Percentiles rank a stretch among this genome's conserved stretches.
phyloP scores from a whole-genome alignment of 176 grass and related monocot genomes.

The Oryza meyeriana region DNA sequence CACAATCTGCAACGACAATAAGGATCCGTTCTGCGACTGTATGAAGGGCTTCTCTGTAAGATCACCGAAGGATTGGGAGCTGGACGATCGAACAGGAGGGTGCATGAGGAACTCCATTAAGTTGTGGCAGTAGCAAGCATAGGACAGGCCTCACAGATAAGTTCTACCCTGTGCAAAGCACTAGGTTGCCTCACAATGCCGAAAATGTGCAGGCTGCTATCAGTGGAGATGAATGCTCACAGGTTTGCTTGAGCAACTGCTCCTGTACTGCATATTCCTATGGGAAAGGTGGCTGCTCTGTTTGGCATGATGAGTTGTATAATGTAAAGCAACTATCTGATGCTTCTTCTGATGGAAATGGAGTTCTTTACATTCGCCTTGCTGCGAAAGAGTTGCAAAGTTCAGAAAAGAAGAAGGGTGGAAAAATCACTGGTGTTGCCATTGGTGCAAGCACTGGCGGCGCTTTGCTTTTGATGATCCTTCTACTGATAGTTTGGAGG shows the following conservation, averaged over 20 bases:
- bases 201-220: neutral
- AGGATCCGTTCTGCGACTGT: slow-evolving; percentile 35
- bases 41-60: slow-evolving; percentile 43
- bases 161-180: slow-evolving; percentile 37
- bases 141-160: slow-evolving; percentile 10
- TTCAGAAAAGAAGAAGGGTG: neutral
- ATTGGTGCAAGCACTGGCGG: slow-evolving; percentile 5
- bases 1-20: slow-evolving; percentile 31
- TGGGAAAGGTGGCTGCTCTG: slow-evolving; percentile 6
- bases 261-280: slow-evolving; percentile 51
- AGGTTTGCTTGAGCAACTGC: slow-evolving; percentile 43
- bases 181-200: slow-evolving; percentile 21
- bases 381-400: slow-evolving; percentile 35
- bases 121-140: slow-evolving; percentile 21
- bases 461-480: neutral
- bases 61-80: slow-evolving; percentile 35
- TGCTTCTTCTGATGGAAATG: neutral
- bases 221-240: slow-evolving; percentile 32
- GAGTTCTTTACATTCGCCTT: slow-evolving; percentile 48
- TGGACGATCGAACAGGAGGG: slow-evolving; percentile 38
- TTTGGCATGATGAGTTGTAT: slow-evolving; percentile 44
- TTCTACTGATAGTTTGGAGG: slow-evolving; percentile 14
- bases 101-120: slow-evolving; percentile 43
- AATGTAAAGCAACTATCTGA: slow-evolving; percentile 33
- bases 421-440: neutral